Evolutionary conservation across 768 basidiomycete genomes (phyloP), one percentile per base, ranked within the genome.

Genomic region (Megacollybia marginata): DNA sequence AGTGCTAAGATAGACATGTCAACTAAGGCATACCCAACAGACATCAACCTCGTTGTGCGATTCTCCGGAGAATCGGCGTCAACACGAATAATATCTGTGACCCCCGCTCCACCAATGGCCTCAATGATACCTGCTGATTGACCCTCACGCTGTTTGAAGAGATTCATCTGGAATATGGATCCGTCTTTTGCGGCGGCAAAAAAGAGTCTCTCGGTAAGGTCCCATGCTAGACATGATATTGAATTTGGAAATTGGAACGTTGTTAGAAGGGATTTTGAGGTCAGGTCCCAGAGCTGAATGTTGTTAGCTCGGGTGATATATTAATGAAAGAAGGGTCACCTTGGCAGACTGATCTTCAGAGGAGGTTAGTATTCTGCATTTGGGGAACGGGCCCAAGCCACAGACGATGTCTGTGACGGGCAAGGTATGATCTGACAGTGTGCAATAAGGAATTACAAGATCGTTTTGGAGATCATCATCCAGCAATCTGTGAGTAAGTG

Each of bases 301-400:
- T 15, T 15, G 44, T 45, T 15, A 16, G 35, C 13, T 28, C 52
- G 42, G 34, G 51, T 19, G 45, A 49, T 42, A 28, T 49, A 42
- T 55, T 46, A 53, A 49, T 48, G 38, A 53, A 55, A 35, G 47
- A 31, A 47, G 36, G 15, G 5, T n/a, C 54, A 91, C 92, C 74
- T 98, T 98, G 62, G 92, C 89, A 23, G 90, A 88, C 53, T 92
- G 89, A 63, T 98, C 96, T 44, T 87, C 62, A 0, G 90, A 90
- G 3, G 88, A 80, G 1, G 93, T 89, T 55, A 94, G 72, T 28
- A 88, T 66, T 52, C 88, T 78, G 64, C 83, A 87, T 49, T 70
- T 78, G 13, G 88, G 91, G 65, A 89, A 94, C 5, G 72, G 54
- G 12, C 93, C 92, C 36, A 89, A 63, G 11, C 94, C 92, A 53